phyloP scores from a whole-genome alignment of 306 rosid species.

The Sicyos edulis region DNA sequence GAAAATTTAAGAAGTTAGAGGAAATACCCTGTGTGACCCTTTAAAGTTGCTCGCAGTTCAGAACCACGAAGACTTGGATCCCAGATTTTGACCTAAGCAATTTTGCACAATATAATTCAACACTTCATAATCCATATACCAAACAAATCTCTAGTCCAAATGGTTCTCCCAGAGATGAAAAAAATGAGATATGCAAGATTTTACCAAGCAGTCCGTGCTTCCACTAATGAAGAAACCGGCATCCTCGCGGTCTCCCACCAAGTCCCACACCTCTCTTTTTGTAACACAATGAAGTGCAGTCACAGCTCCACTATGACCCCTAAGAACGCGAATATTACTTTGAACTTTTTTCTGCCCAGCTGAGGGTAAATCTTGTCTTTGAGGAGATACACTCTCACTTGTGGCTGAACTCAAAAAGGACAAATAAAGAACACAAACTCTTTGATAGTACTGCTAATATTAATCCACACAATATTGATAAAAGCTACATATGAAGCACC shows the following conservation, averaged over 20 bases:
- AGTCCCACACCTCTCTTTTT: slow-evolving; percentile 98
- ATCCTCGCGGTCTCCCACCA: slow-evolving; percentile 99
- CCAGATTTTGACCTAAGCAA: slow-evolving; percentile 88
- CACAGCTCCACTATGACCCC: slow-evolving; percentile 91
- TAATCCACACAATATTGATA: slow-evolving; percentile 22
- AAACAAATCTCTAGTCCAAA: slow-evolving; percentile 12
- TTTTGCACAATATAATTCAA: slow-evolving; percentile 25
- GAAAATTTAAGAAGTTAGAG: slow-evolving; percentile 5
- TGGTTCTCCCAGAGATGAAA: slow-evolving; percentile 23
- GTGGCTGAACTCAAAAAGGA: slow-evolving; percentile 31
- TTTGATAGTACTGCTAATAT: slow-evolving; percentile 3
- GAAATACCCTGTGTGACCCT: slow-evolving; percentile 80
- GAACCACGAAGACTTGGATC: slow-evolving; percentile 98
- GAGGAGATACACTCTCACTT: slow-evolving; percentile 68
- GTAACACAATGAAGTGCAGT: slow-evolving; percentile 98
- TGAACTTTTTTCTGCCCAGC: slow-evolving; percentile 89
- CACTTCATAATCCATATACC: slow-evolving; percentile 18
- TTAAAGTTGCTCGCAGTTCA: slow-evolving; percentile 90
- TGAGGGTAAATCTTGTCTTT: slow-evolving; percentile 56
- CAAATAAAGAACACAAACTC: background rate
- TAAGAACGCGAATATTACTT: slow-evolving; percentile 80
- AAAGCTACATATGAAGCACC: slow-evolving; percentile 41
- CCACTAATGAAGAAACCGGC: slow-evolving; percentile 98
- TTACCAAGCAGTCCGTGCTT: slow-evolving; percentile 87
- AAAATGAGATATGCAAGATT: slow-evolving; percentile 28